phyloP scores from a whole-genome alignment of 176 grass and related monocot genomes.

The Carex myosuroides region DNA sequence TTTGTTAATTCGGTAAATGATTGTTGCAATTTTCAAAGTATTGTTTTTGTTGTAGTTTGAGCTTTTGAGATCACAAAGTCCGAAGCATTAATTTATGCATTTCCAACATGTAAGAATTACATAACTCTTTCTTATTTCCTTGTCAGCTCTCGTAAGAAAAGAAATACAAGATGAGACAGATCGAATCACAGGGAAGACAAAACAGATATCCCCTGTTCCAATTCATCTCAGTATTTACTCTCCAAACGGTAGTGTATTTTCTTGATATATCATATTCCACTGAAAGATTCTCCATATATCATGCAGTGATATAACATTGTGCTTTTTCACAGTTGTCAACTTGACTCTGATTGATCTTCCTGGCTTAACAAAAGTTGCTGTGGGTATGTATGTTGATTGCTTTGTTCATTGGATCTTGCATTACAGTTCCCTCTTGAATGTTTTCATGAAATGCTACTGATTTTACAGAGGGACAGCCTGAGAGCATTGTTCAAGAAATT shows the following conservation, averaged over 20 bases:
- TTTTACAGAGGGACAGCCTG: constrained; percentile 80
- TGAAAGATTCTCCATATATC: background rate
- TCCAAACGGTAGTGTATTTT: constrained; percentile 37
- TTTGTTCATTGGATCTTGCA: constrained; percentile 5
- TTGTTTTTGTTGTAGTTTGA: background rate
- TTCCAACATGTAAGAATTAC: background rate
- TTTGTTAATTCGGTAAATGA: background rate
- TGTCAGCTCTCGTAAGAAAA: constrained; percentile 68
- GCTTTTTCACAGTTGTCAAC: constrained; percentile 67
- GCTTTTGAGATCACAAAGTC: background rate
- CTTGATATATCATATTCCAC: background rate
- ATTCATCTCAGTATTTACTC: constrained; percentile 99
- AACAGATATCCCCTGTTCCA: constrained; percentile 91
- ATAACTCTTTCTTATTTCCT: constrained; percentile 12
- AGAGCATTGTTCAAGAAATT: constrained; percentile 82
- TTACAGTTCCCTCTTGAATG: background rate
- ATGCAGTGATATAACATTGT: constrained; percentile 8
- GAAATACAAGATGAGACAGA: constrained; percentile 96
- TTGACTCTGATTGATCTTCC: constrained; percentile 92
- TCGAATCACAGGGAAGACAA: constrained; percentile 68
- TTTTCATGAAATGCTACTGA: constrained; percentile 22
- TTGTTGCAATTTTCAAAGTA: background rate
- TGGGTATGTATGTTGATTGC: constrained; percentile 35
- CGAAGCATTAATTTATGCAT: background rate
- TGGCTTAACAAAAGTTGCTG: constrained; percentile 82